Conservation (phyloP, 257 asterid species). For the Solanum rostratum region DNA sequence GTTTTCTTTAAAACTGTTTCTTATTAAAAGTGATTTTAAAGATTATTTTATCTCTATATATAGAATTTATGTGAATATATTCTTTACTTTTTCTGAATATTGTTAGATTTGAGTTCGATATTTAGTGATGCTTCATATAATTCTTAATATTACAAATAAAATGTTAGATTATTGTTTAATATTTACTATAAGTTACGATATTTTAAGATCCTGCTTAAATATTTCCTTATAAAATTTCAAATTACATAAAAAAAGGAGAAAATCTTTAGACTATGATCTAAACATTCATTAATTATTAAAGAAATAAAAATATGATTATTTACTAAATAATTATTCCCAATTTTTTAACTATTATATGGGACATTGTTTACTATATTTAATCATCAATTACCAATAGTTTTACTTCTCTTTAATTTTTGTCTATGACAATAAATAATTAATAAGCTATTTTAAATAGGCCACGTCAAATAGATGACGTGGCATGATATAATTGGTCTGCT, state of each 20-base stretch:
- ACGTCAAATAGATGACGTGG: neutral
- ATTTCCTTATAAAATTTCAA: neutral
- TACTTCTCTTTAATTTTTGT: neutral
- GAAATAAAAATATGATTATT: neutral
- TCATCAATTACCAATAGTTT: neutral
- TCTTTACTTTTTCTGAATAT: too few relatives aligned
- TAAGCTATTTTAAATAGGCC: neutral
- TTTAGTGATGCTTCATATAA: too few relatives aligned
- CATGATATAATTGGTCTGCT: neutral
- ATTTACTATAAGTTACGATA: too few relatives aligned
- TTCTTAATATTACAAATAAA: too few relatives aligned
- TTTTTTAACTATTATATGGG: neutral
- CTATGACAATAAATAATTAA: neutral
- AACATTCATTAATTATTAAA: neutral
- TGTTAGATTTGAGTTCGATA: too few relatives aligned
- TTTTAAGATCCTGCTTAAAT: too few relatives aligned
- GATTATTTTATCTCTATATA: too few relatives aligned
- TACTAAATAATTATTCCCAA: neutral
- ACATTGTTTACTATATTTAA: neutral
- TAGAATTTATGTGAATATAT: too few relatives aligned
- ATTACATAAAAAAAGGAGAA: too few relatives aligned
- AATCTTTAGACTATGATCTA: neutral
- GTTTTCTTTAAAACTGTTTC: too few relatives aligned
- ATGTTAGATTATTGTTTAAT: too few relatives aligned
- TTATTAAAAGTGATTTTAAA: too few relatives aligned